Evolutionary conservation across 768 basidiomycete species (phyloP), one percentile per base, ranked within the genome.

Genomic region (Mycena pura): DNA sequence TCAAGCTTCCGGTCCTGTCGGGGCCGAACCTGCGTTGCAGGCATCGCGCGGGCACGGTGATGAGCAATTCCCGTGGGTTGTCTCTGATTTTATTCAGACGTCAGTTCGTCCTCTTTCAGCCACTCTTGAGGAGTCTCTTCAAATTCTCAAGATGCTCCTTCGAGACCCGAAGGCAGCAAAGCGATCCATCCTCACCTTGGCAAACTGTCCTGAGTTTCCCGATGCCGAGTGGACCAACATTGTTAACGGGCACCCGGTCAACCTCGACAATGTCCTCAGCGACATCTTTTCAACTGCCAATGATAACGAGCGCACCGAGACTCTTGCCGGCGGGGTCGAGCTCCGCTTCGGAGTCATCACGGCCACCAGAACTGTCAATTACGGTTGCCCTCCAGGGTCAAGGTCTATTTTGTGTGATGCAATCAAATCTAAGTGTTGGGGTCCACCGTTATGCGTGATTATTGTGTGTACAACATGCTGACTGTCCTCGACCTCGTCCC

Each of bases 281-380:
- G 43, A 21, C 14, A 21, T 56, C 1, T 56, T 56, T 32, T 45
- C 54, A 8, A 56, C 54, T 5, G 32, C 43, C 5, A 13, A 29
- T 14, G 38, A 56, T 15, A 28, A 44, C 13, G 36, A 54, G 31
- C 41, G 54, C 19, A 21, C 47, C 38, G 57, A 55, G 45, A 31
- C 19, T 43, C 27, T 56, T 11, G 54, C 29, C 22, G 52, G 53
- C 2, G 51, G 52, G 3, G 15, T 67, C 8, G 64, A 67, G 50
- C 8, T 67, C 31, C 24, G 41, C 15, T 46, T 67, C 34, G 65
- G 65, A 13, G 15, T 21, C 15, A 24, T 34, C 3, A 44, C 38
- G 25, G 58, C 63, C 19, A 21, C 22, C 9, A 64, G 41, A 27
- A 43, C 5, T 8, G 60, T 65, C 32, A 11, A 7, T 34, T 44